Evolutionary conservation across 1,284 basidiomycete species (phyloP).

Genomic region (Mycena citricolor): DNA sequence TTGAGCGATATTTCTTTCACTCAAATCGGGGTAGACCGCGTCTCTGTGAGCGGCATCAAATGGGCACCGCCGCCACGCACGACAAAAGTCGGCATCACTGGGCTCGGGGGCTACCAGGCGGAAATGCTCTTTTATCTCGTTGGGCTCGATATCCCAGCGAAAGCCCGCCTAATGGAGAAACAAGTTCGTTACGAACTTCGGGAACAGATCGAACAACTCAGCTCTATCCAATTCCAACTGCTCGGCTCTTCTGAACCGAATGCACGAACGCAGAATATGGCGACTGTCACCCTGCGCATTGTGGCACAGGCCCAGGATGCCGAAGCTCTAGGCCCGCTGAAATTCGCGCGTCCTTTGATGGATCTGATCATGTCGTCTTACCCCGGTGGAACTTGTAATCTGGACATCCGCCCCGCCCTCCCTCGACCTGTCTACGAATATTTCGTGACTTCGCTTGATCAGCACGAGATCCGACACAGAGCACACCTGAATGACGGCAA

Average conservation of each 20-base stretch:
- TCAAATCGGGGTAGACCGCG: conserved; percentile 22
- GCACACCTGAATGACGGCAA: conserved; percentile 15
- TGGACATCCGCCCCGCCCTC: conserved; percentile 10
- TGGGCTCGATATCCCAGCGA: conserved; percentile 24
- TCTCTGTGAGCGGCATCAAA: conserved; percentile 20
- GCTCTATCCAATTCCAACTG: conserved; percentile 18
- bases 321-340: conserved; percentile 4
- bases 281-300: conserved; percentile 18
- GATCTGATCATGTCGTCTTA: conserved; percentile 19
- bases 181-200: conserved; percentile 18
- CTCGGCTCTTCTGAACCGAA: conserved; percentile 12
- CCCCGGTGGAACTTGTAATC: conserved; percentile 17
- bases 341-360: conserved; percentile 15
- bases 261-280: conserved; percentile 10
- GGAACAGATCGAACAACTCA: conserved; percentile 13
- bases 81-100: conserved; percentile 26
- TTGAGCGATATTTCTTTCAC: conserved; percentile 15
- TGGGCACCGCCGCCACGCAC: conserved; percentile 25
- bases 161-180: conserved; percentile 23
- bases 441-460: conserved; percentile 16
- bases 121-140: conserved; percentile 23
- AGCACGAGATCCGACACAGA: conserved; percentile 12
- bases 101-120: conserved; percentile 26
- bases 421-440: conserved; percentile 17
- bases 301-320: conserved; percentile 18